phyloP scores from a whole-genome alignment of 495 filamentous ascomycete genomes.

The Aspergillus ellipticus region DNA sequence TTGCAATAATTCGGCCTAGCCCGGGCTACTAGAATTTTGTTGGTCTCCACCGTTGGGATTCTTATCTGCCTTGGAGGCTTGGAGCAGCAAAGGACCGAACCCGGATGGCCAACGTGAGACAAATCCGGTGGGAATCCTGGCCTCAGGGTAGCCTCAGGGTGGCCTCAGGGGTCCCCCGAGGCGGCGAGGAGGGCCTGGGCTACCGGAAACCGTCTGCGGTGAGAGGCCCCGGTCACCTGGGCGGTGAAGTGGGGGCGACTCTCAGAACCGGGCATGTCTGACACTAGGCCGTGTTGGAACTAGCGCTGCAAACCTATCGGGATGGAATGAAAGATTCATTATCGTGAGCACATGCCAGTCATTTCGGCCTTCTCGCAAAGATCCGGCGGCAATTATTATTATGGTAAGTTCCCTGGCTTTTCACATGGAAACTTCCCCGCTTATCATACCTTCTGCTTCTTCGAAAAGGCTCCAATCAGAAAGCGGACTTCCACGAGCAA shows the following conservation, averaged over 20 bases:
- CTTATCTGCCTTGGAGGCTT: background rate
- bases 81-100: background rate
- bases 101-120: background rate
- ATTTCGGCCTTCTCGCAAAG: background rate
- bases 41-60: background rate
- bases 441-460: constrained; percentile 6
- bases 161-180: too few species aligned
- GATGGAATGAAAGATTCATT: background rate
- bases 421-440: background rate
- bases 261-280: background rate
- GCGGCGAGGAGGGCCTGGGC: too few species aligned
- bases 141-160: background rate
- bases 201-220: background rate
- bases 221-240: constrained; percentile 9
- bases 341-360: background rate
- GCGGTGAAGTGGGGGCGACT: constrained; percentile 9
- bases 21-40: background rate
- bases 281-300: background rate
- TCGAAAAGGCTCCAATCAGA: constrained; percentile 28
- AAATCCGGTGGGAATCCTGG: background rate
- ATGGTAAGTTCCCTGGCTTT: background rate
- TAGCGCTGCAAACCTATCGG: constrained; percentile 6
- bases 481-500: constrained; percentile 23
- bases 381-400: background rate
- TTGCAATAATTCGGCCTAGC: background rate